Conservation (phyloP, 139 green algal species). For the Deuterostichococcus epilithicus region DNA sequence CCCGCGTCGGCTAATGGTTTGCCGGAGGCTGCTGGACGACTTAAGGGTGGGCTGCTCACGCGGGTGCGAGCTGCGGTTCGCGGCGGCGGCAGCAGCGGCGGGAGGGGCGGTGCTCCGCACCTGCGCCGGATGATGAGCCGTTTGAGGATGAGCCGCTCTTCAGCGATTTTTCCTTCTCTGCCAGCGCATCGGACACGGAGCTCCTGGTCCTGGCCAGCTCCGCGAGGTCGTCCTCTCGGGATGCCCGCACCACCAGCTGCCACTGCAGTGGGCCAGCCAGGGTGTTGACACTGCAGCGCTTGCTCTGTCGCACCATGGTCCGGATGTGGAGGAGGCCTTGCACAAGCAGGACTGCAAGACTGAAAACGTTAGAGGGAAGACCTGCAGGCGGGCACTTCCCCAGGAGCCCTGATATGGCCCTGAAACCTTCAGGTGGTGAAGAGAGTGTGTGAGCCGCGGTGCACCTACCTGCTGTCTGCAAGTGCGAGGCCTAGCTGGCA, state of each 20-base stretch:
- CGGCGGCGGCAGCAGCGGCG: conserved; percentile 9
- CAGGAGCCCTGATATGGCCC: too few relatives aligned
- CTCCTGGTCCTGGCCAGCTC: conserved; percentile 32
- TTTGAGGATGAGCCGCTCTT: background rate
- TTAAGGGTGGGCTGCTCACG: too few relatives aligned
- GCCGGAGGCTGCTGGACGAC: background rate
- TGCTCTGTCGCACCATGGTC: too few relatives aligned
- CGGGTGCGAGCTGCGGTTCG: too few relatives aligned
- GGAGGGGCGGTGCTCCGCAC: background rate
- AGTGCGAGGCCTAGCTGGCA: background rate
- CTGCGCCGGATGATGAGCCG: background rate
- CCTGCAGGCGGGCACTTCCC: too few relatives aligned
- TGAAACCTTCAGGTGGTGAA: too few relatives aligned
- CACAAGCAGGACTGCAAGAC: too few relatives aligned
- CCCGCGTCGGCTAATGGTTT: background rate
- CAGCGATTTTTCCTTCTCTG: conserved; percentile 17
- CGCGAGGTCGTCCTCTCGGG: conserved; percentile 31
- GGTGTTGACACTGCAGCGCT: too few relatives aligned
- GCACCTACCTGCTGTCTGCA: background rate
- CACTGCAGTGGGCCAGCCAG: background rate
- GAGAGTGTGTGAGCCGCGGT: too few relatives aligned
- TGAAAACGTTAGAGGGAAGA: too few relatives aligned
- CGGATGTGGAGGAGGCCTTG: too few relatives aligned
- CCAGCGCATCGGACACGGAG: conserved; percentile 13
- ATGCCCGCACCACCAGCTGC: conserved; percentile 3